A percentile compares a stretch with the other conserved stretches of the same genome.
These are phyloP conservation scores for Colletotrichum caudatum DNA, from an alignment of 2,329 filamentous ascomycete genomes.

Conservation along the genomic window DNA sequence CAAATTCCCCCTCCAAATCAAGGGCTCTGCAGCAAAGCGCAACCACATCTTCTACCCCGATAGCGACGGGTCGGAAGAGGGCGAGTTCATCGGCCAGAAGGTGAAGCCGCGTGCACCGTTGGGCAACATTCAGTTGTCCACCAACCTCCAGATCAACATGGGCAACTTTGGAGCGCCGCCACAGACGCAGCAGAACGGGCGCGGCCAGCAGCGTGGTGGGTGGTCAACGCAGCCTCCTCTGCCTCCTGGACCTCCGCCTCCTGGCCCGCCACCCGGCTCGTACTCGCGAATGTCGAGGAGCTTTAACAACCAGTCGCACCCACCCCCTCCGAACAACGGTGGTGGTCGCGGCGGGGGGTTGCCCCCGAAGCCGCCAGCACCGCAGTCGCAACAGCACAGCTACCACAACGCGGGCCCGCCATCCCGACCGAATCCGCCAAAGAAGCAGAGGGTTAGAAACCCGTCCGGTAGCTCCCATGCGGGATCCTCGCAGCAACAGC, in stretches of 20 bases:
- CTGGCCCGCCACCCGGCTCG: constrained; percentile 45
- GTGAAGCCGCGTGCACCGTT: constrained; percentile 48
- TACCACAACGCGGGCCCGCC: constrained; percentile 37
- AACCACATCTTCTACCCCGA: constrained; percentile 61
- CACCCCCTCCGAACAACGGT: constrained; percentile 25
- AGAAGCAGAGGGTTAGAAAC: constrained; percentile 34
- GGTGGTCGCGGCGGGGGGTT: constrained; percentile 21
- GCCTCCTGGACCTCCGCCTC: constrained; percentile 54
- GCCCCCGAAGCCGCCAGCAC: constrained; percentile 38
- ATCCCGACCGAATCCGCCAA: constrained; percentile 29
- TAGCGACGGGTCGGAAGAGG: constrained; percentile 59
- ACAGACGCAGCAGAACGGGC: constrained; percentile 37
- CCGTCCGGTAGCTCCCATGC: constrained; percentile 24
- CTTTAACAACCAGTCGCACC: constrained; percentile 32
- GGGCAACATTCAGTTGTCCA: constrained; percentile 55
- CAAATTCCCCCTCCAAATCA: constrained; percentile 48
- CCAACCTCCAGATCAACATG: constrained; percentile 53
- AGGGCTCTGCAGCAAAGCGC: constrained; percentile 51
- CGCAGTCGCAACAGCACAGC: constrained; percentile 33
- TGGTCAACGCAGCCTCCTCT: constrained; percentile 51
- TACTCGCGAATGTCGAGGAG: constrained; percentile 41
- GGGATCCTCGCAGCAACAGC: constrained; percentile 25
- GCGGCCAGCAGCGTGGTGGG: constrained; percentile 36
- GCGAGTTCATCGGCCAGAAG: constrained; percentile 56
- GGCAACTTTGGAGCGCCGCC: constrained; percentile 37